Conservation (phyloP, 2,329 filamentous ascomycete species). For the Meredithiella fracta region DNA sequence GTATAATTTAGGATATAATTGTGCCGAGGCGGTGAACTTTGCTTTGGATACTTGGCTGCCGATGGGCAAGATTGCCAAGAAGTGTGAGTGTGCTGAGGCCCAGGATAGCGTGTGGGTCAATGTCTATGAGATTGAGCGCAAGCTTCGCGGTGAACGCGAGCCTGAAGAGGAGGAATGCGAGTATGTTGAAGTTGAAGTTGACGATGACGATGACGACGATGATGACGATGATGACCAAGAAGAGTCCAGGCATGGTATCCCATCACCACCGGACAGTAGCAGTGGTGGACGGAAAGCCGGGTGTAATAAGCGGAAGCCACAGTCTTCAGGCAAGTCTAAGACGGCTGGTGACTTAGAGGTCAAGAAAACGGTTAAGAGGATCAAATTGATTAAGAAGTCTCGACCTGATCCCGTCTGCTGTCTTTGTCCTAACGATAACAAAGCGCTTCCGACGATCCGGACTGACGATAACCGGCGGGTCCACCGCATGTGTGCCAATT, state of each 20-base stretch:
- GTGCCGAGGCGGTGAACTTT: conserved; percentile 96
- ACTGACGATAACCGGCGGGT: conserved; percentile 80
- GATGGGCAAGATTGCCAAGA: conserved; percentile 88
- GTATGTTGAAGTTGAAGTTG: conserved; percentile 57
- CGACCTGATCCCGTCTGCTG: conserved; percentile 61
- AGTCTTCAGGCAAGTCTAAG: conserved; percentile 28
- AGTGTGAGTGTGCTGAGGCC: conserved; percentile 87
- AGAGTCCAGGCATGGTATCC: conserved; percentile 51
- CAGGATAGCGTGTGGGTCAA: conserved; percentile 98
- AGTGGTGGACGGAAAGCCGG: conserved; percentile 40
- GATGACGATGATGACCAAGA: conserved; percentile 40
- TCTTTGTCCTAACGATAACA: conserved; percentile 80
- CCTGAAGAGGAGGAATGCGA: conserved; percentile 64
- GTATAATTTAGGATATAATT: conserved; percentile 96
- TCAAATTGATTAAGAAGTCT: conserved; percentile 58
- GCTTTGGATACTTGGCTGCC: conserved; percentile 89
- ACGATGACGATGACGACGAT: conserved; percentile 47
- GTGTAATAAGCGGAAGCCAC: conserved; percentile 29
- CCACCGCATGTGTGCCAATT: conserved; percentile 76
- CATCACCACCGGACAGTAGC: conserved; percentile 62
- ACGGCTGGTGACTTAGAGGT: conserved; percentile 16
- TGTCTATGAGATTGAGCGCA: conserved; percentile 87
- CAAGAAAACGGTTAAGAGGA: conserved; percentile 32
- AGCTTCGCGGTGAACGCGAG: conserved; percentile 64
- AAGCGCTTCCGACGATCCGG: conserved; percentile 62